phyloP scores from a whole-genome alignment of 2,329 filamentous ascomycete species.

The Ramularia collo-cygni region DNA sequence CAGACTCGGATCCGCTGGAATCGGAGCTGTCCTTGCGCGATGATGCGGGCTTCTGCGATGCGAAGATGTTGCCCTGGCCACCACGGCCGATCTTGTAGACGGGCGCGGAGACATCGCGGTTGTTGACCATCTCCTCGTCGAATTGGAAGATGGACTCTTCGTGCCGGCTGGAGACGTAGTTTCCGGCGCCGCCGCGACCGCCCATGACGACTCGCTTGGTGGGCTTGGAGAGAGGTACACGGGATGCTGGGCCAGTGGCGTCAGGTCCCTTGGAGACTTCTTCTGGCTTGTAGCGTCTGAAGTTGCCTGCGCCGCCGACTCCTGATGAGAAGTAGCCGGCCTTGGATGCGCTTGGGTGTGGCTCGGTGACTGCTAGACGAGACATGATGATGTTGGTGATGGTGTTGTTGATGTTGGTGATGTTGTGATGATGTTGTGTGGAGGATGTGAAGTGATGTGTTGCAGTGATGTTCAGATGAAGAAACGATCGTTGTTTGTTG shows the following conservation, averaged over 20 bases:
- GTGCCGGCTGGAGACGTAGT: constrained; percentile 44
- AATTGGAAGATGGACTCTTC: constrained; percentile 60
- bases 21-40: constrained; percentile 11
- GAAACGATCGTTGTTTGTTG: constrained; percentile 4
- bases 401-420: constrained; percentile 5
- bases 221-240: constrained; percentile 41
- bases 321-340: constrained; percentile 45
- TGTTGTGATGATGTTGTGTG: constrained; percentile 9
- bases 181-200: constrained; percentile 54
- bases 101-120: constrained; percentile 45
- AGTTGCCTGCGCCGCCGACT: constrained; percentile 54
- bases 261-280: constrained; percentile 45
- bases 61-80: constrained; percentile 50
- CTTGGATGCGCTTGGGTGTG: constrained; percentile 52
- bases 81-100: constrained; percentile 59
- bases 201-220: constrained; percentile 49
- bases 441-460: no score
- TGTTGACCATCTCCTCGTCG: constrained; percentile 57
- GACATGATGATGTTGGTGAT: constrained; percentile 25
- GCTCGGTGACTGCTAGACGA: constrained; percentile 52
- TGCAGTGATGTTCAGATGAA: constrained; percentile 5
- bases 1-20: constrained; percentile 17
- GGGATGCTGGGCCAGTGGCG: constrained; percentile 42
- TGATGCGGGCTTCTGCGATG: constrained; percentile 22
- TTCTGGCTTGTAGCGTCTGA: constrained; percentile 48